Evolutionary conservation across 352 stramenopile species (phyloP).

Genomic region (Saprolegnia parasitica): DNA sequence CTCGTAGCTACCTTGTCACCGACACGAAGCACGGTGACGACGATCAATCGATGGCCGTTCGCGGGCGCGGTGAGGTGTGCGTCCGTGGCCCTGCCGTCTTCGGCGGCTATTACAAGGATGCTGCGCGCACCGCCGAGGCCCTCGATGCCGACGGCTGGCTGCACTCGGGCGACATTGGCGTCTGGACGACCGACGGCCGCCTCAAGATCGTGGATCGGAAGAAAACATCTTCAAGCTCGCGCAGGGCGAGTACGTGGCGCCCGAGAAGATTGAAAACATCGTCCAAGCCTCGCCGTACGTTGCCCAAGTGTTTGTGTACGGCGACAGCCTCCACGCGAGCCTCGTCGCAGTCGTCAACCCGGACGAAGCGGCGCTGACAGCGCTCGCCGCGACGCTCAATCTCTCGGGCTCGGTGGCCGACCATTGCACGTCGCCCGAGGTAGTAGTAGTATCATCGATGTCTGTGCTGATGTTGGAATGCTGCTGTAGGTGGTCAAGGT

Average conservation of each 20-base stretch:
- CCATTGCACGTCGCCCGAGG: slow-evolving; percentile 14
- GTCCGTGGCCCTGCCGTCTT: slow-evolving; percentile 86
- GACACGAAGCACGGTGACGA: slow-evolving; percentile 36
- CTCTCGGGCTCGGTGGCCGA: slow-evolving; percentile 6
- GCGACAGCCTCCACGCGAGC: slow-evolving; percentile 91
- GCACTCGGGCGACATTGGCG: slow-evolving; percentile 95
- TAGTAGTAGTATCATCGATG: no score
- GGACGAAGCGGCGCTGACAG: slow-evolving; percentile 77
- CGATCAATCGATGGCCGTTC: not conserved
- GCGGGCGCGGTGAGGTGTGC: slow-evolving; percentile 27
- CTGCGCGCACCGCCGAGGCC: slow-evolving; percentile 86
- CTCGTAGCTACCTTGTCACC: slow-evolving; percentile 18
- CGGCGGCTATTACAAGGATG: slow-evolving; percentile 89
- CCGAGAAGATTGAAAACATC: slow-evolving; percentile 95
- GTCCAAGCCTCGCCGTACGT: slow-evolving; percentile 90
- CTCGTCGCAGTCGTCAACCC: slow-evolving; percentile 92
- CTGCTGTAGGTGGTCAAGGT: slow-evolving; percentile 39
- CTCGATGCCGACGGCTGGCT: slow-evolving; percentile 94
- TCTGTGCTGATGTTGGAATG: not conserved
- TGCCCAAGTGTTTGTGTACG: slow-evolving; percentile 92
- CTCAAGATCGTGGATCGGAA: slow-evolving; percentile 89
- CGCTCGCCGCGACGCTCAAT: slow-evolving; percentile 8
- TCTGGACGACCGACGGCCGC: slow-evolving; percentile 89
- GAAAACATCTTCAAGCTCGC: slow-evolving; percentile 94
- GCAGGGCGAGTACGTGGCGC: slow-evolving; percentile 94